Percentiles rank a stretch among this genome's conserved stretches.
Evolutionary conservation across 2,329 filamentous ascomycete species (phyloP).

Genomic region (Ophiostoma perfectum): DNA sequence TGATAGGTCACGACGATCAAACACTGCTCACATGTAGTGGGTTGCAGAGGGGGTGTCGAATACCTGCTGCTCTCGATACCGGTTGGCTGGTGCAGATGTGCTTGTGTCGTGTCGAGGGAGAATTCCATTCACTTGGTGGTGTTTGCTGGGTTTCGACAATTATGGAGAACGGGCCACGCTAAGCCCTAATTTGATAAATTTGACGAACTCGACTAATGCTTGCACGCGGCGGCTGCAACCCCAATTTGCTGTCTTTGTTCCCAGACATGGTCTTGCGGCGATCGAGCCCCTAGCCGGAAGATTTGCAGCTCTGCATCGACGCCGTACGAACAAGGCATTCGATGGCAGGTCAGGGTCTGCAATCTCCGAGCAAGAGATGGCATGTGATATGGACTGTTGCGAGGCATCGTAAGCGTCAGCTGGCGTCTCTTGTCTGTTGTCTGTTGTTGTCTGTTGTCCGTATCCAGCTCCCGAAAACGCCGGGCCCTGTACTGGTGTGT

Average conservation of each 20-base stretch:
- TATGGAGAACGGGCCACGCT: not conserved
- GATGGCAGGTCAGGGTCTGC: not conserved
- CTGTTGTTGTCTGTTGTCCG: not conserved
- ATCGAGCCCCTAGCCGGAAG: not conserved
- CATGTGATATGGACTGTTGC: not conserved
- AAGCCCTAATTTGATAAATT: conserved; percentile 8
- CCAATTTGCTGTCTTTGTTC: not conserved
- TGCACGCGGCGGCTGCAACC: not conserved
- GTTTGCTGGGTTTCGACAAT: not conserved
- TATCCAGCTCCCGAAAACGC: not conserved
- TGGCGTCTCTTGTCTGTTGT: not conserved
- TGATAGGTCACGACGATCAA: not conserved
- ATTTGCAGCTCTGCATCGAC: not conserved
- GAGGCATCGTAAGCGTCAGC: not conserved
- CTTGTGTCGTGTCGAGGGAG: not conserved
- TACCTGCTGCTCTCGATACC: not conserved
- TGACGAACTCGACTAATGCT: conserved; percentile 7
- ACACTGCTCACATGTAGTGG: not conserved
- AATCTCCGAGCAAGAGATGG: not conserved
- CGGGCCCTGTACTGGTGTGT: not conserved
- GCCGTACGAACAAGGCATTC: not conserved
- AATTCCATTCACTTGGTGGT: not conserved
- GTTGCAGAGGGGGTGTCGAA: not conserved
- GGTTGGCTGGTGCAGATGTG: not conserved
- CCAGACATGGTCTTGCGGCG: not conserved